These are phyloP conservation scores for Nothophaeocryptopus gaeumannii DNA, from an alignment of 2,329 filamentous ascomycete species.

Conservation along the genomic window DNA sequence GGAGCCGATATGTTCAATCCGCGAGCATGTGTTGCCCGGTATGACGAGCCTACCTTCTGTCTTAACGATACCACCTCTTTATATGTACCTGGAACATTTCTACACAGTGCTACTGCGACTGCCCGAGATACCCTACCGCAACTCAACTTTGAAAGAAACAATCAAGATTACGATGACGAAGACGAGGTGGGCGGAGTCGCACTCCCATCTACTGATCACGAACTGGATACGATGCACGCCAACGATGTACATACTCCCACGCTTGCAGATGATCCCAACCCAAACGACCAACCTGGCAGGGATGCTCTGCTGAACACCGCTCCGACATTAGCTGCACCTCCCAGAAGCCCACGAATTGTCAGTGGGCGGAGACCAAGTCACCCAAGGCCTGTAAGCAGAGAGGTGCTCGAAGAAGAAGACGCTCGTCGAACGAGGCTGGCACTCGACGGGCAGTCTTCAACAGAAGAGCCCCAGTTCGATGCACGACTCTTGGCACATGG, in stretches of 20 bases:
- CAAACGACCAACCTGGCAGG: not conserved
- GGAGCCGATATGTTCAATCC: conserved; percentile 20
- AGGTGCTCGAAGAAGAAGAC: conserved; percentile 26
- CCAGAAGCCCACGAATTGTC: not conserved
- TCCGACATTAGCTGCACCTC: conserved; percentile 4
- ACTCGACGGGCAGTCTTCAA: conserved; percentile 17
- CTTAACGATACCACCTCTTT: conserved; percentile 20
- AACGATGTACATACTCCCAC: conserved; percentile 1
- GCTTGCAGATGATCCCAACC: not conserved
- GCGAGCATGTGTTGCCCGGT: conserved; percentile 29
- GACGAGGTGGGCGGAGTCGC: conserved; percentile 15
- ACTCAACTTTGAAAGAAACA: conserved; percentile 2
- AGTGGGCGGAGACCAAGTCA: conserved; percentile 9
- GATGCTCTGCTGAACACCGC: not conserved
- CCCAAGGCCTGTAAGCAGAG: conserved; percentile 20
- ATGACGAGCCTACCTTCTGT: conserved; percentile 30
- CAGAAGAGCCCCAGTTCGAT: conserved; percentile 16
- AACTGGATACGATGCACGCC: not conserved
- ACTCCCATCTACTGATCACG: not conserved
- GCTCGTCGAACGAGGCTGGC: conserved; percentile 25
- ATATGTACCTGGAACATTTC: conserved; percentile 16
- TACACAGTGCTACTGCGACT: conserved; percentile 4
- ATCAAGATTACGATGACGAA: conserved; percentile 18
- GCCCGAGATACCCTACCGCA: conserved; percentile 9
- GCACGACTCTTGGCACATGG: too few relatives aligned